Base-by-base conservation (phyloP, 2,329 filamentous ascomycete genomes). In the Claviceps sp. region DNA sequence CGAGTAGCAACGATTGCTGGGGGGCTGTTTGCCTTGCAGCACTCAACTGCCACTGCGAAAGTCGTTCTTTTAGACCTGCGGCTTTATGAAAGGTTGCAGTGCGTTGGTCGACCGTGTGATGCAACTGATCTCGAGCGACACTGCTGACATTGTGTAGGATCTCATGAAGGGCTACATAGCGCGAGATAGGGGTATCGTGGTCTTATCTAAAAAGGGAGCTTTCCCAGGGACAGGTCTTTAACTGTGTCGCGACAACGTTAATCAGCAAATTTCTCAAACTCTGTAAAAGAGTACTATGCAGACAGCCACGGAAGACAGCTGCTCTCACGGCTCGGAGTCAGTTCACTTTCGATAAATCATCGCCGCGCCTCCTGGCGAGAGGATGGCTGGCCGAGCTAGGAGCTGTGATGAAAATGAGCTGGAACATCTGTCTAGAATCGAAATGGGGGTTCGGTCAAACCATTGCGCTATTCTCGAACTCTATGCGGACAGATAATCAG, bases 161-260 rank as follows among this genome's bases (percentile, higher is more conserved):
- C 75, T 93, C 23, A 95, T 98, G 87, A 98, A 97, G 70, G 93
- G 94, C 42, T 98, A 98, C 68, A 98, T 98, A 59, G 85, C 91
- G 36, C 85, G 91, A 51, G 90, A 95, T 59, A 82, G 86, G 59
- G 86, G 85, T 37, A 90, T 90, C 58, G 86, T 98, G 29, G 93
- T 98, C 20, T 71, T 98, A 52, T 96, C 88, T 67, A 97, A 96
- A 68, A 86, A 79, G 53, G 88, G 87, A 42, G 91, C 93, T 2
- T 98, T 98, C 63, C 93, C 94, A 0, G 90, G 90, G 23, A 97
- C 94, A 23, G 86, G 87, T 17, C 69, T 84, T 47, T 84, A 57
- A 45, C 17, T 23, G n/a, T n/a, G 13, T 29, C 43, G 9, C 36
- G 29, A 46, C 34, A 38, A 4, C 22, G 5, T 42, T n/a, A 16